Conservation (phyloP, 345 rosid species). For the Firmiana major region DNA sequence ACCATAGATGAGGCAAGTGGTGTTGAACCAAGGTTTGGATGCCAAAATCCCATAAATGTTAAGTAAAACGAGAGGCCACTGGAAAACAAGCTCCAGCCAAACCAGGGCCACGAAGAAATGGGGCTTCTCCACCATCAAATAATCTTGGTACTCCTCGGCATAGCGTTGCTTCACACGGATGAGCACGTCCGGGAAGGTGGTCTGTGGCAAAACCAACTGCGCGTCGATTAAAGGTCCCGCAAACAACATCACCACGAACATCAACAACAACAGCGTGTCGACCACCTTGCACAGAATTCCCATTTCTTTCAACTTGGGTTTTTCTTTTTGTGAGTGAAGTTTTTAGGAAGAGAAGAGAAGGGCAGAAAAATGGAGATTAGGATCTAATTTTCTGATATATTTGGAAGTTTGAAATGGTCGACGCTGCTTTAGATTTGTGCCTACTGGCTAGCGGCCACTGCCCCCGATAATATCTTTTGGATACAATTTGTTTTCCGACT, state of each 20-base stretch:
- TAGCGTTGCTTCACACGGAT: slow-evolving; percentile 43
- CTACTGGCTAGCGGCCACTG: too few species aligned
- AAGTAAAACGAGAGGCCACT: slow-evolving; percentile 71
- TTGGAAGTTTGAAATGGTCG: neutral
- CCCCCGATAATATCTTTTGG: neutral
- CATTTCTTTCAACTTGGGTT: slow-evolving; percentile 27
- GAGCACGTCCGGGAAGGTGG: slow-evolving; percentile 47
- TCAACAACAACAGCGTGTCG: slow-evolving; percentile 49
- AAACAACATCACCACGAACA: slow-evolving; percentile 48
- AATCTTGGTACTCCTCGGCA: slow-evolving; percentile 49
- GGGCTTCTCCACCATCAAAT: slow-evolving; percentile 62
- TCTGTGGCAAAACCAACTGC: slow-evolving; percentile 50
- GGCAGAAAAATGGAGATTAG: neutral
- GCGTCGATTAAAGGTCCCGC: slow-evolving; percentile 56
- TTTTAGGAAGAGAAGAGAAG: neutral
- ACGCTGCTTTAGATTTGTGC: neutral
- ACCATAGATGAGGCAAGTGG: slow-evolving; percentile 74
- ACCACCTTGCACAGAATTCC: slow-evolving; percentile 49
- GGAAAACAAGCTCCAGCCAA: slow-evolving; percentile 66
- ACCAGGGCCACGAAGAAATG: slow-evolving; percentile 66
- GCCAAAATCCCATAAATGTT: slow-evolving; percentile 50
- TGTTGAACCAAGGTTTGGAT: slow-evolving; percentile 61
- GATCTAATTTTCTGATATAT: neutral
- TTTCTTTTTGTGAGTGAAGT: neutral
- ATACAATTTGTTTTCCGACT: neutral